These are phyloP conservation scores for Beauveria sp. DNA, from an alignment of 2,329 filamentous ascomycete species.

Conservation along the genomic window DNA sequence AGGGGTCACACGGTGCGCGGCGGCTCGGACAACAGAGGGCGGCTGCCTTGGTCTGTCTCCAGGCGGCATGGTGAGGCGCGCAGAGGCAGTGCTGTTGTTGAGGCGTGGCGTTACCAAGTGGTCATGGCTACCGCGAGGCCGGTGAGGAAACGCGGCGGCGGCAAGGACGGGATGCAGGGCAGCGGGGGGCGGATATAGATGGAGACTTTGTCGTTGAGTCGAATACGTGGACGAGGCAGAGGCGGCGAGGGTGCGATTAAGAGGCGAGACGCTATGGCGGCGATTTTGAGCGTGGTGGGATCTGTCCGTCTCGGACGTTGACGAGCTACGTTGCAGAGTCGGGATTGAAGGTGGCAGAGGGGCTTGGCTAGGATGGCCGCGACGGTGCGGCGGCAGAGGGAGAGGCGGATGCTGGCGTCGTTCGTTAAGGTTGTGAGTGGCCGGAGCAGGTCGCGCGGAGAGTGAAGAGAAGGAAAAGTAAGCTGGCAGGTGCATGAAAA, in stretches of 20 bases:
- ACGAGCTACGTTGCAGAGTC: conserved; percentile 2
- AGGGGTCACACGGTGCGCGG: conserved; percentile 34
- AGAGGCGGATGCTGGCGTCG: background rate
- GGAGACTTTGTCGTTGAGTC: conserved; percentile 1
- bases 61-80: conserved; percentile 13
- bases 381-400: background rate
- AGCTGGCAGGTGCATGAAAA: conserved; percentile 8
- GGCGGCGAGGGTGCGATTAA: background rate
- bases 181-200: background rate
- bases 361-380: background rate
- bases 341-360: background rate
- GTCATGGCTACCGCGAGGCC: conserved; percentile 6
- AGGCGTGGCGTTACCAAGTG: background rate
- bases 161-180: background rate
- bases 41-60: conserved; percentile 58
- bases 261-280: background rate
- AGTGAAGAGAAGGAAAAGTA: conserved; percentile 4
- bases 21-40: conserved; percentile 54
- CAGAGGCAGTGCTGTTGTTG: conserved; percentile 4
- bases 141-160: conserved; percentile 1
- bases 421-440: conserved; percentile 1
- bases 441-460: background rate
- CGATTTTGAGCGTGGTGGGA: background rate
- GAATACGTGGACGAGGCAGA: background rate
- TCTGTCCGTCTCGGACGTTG: background rate